These are phyloP conservation scores for Dacryopinax spathularia DNA, from an alignment of 768 basidiomycete species.

Conservation along the genomic window DNA sequence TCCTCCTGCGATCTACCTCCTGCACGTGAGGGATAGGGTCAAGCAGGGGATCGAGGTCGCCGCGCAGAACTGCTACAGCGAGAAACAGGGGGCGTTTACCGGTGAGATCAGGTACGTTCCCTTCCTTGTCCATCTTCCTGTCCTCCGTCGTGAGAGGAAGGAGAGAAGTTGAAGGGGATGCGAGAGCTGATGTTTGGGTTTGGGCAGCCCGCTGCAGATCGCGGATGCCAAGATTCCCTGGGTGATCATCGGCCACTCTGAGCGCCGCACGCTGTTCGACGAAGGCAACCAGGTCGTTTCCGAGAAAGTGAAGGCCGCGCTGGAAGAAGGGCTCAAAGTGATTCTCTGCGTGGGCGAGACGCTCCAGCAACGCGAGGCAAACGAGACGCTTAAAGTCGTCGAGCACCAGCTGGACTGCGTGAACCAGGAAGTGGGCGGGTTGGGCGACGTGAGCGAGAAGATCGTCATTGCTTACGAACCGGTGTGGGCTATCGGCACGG, in stretches of 20 bases:
- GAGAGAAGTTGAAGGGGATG: not conserved
- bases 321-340: constrained; percentile 61
- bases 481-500: constrained; percentile 98
- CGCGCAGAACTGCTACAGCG: constrained; percentile 84
- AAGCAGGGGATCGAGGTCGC: constrained; percentile 60
- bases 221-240: constrained; percentile 75
- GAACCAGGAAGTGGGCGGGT: constrained; percentile 50
- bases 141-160: no score
- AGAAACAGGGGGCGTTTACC: constrained; percentile 79
- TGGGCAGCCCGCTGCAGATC: constrained; percentile 60
- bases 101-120: constrained; percentile 76
- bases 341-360: constrained; percentile 97
- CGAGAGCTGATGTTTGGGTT: not conserved
- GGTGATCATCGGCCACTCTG: constrained; percentile 94
- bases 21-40: constrained; percentile 49
- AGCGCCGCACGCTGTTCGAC: constrained; percentile 83
- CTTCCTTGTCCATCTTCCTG: not conserved
- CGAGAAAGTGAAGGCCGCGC: constrained; percentile 69
- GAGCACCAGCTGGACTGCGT: constrained; percentile 69
- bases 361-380: constrained; percentile 69
- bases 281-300: constrained; percentile 76
- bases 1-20: constrained; percentile 77
- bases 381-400: constrained; percentile 64
- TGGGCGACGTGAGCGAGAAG: constrained; percentile 45
- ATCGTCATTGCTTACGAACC: constrained; percentile 94